A percentile compares a stretch with the other conserved stretches of the same genome.
These are phyloP conservation scores for Colletotrichum salicis DNA, from an alignment of 2,329 filamentous ascomycete genomes.

Conservation along the genomic window DNA sequence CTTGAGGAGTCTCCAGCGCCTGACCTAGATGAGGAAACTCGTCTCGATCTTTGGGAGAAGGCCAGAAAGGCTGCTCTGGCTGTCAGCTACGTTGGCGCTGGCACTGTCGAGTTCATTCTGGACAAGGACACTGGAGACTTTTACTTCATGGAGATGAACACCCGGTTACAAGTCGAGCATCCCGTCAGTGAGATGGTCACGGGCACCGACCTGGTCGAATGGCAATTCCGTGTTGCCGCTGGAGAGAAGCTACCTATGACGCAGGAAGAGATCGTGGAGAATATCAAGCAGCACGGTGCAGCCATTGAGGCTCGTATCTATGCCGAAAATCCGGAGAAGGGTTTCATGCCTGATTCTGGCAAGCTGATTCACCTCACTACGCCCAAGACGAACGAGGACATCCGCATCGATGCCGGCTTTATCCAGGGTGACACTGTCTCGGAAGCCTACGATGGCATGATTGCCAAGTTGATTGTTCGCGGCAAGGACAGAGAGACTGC, in stretches of 20 bases:
- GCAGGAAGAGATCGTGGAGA: conserved; percentile 73
- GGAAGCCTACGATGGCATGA: conserved; percentile 98
- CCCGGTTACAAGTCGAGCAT: conserved; percentile 94
- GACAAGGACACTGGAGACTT: conserved; percentile 85
- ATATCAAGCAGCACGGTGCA: conserved; percentile 80
- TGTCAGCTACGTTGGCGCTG: conserved; percentile 87
- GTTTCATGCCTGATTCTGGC: conserved; percentile 95
- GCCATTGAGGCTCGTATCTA: conserved; percentile 98
- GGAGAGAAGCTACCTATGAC: conserved; percentile 67
- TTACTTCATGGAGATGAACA: conserved; percentile 87
- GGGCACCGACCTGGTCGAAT: conserved; percentile 83
- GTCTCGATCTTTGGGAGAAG: conserved; percentile 74
- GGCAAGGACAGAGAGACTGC: conserved; percentile 82
- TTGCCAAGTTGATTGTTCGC: conserved; percentile 94
- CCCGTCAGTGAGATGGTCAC: conserved; percentile 84
- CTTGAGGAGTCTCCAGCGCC: conserved; percentile 90
- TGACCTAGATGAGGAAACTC: conserved; percentile 65
- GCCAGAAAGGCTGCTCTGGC: conserved; percentile 74
- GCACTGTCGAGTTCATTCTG: conserved; percentile 91
- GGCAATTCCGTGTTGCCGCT: conserved; percentile 85
- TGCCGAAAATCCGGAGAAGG: conserved; percentile 90
- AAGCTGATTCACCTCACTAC: conserved; percentile 84
- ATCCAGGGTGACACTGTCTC: conserved; percentile 91
- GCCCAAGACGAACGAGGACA: conserved; percentile 73
- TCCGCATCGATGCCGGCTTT: conserved; percentile 94